Percentiles rank a stretch among this genome's conserved stretches.
Evolutionary conservation across 202 grass and related monocot genomes (phyloP).

Genomic region (Cymbopogon flexuosus): DNA sequence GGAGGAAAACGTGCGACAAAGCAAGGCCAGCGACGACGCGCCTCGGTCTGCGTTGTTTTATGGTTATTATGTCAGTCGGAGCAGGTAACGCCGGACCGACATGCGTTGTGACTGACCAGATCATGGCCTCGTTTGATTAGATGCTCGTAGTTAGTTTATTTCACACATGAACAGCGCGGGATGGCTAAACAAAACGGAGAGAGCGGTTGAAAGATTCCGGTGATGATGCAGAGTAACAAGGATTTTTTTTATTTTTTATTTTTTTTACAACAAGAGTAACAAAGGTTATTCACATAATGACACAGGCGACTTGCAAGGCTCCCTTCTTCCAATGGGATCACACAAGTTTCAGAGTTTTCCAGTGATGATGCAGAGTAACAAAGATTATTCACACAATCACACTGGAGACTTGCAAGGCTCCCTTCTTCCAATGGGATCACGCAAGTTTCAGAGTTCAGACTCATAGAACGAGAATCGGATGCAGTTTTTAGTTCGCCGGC

Average conservation of each 20-base stretch:
- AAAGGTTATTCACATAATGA: background rate
- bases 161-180: background rate
- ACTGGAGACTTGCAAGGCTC: background rate
- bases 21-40: background rate
- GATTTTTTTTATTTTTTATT: too few relatives aligned
- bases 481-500: background rate
- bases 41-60: background rate
- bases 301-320: background rate
- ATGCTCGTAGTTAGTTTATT: background rate
- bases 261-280: too few relatives aligned
- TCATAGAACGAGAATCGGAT: background rate
- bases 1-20: conserved; percentile 16
- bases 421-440: background rate
- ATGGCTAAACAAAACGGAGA: background rate
- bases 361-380: background rate
- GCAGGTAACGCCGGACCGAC: background rate
- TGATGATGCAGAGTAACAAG: background rate
- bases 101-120: background rate
- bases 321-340: background rate
- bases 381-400: background rate
- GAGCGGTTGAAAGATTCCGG: background rate
- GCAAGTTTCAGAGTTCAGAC: background rate
- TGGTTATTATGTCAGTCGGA: background rate
- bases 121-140: background rate
- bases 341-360: background rate